Evolutionary conservation across 345 rosid genomes (phyloP).

Genomic region (Hibiscus tridactylites): DNA sequence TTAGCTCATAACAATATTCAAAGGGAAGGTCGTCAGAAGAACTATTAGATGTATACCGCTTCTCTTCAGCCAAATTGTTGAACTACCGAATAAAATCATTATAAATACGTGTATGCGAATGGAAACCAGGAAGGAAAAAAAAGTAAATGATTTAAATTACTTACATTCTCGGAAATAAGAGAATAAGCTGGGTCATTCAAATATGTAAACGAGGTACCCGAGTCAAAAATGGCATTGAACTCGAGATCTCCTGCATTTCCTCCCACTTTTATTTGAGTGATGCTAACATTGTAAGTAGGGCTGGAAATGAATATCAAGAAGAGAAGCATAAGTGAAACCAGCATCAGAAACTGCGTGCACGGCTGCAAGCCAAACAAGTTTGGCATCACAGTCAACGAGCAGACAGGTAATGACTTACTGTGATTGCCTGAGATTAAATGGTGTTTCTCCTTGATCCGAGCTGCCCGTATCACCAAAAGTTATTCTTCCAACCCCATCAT

Average conservation of each 20-base stretch:
- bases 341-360: not conserved
- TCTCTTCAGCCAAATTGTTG: constrained; percentile 40
- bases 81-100: constrained; percentile 42
- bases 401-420: constrained; percentile 23
- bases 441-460: constrained; percentile 69
- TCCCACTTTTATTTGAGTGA: constrained; percentile 53
- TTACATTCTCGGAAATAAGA: constrained; percentile 48
- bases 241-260: constrained; percentile 42
- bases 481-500: constrained; percentile 72
- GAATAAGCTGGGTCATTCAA: constrained; percentile 73
- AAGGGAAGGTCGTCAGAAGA: constrained; percentile 43
- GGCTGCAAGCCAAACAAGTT: not conserved
- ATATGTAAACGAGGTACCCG: constrained; percentile 92
- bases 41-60: constrained; percentile 24
- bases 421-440: constrained; percentile 50
- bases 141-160: constrained; percentile 20
- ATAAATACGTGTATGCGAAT: not conserved
- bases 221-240: constrained; percentile 35
- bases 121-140: not conserved
- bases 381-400: not conserved
- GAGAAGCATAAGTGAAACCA: constrained; percentile 12
- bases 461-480: constrained; percentile 89
- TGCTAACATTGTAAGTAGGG: constrained; percentile 72
- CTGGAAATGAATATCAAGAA: constrained; percentile 31
- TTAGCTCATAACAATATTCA: constrained; percentile 64